Percentiles rank a stretch among this genome's conserved stretches.
These are phyloP conservation scores for Fistulifera pelliculosa DNA, from an alignment of 108 stramenopile genomes.

Conservation along the genomic window DNA sequence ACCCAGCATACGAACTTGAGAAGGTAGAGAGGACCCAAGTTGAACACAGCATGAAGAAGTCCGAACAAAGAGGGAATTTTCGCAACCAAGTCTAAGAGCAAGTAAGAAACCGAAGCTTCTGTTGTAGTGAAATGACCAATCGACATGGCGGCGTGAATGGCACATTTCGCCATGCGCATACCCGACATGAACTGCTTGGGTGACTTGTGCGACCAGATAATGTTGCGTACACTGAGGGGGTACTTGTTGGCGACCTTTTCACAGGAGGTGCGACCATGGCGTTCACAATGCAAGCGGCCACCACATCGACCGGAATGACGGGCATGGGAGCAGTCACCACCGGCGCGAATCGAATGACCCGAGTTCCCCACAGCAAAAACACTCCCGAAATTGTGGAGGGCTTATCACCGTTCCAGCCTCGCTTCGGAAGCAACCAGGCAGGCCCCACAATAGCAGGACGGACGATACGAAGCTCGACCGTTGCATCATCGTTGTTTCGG, in stretches of 20 bases:
- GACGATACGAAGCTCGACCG: slow-evolving; percentile 56
- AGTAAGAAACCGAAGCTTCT: not conserved
- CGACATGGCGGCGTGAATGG: not conserved
- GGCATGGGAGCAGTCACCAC: slow-evolving; percentile 19
- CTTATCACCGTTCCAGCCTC: slow-evolving; percentile 79
- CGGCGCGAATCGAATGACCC: slow-evolving; percentile 57
- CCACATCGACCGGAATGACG: slow-evolving; percentile 77
- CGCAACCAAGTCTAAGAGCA: slow-evolving; percentile 1
- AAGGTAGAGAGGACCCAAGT: slow-evolving; percentile 3
- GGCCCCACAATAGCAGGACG: slow-evolving; percentile 86
- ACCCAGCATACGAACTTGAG: slow-evolving; percentile 2
- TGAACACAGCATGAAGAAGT: not conserved
- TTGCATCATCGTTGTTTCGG: slow-evolving; percentile 6
- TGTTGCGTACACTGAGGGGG: slow-evolving; percentile 40
- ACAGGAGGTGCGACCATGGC: slow-evolving; percentile 8
- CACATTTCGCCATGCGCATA: not conserved
- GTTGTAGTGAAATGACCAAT: slow-evolving; percentile 1
- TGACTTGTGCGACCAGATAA: slow-evolving; percentile 4
- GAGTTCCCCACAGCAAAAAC: slow-evolving; percentile 64
- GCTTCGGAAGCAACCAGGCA: slow-evolving; percentile 55
- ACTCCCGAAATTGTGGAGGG: slow-evolving; percentile 84
- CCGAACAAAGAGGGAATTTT: not conserved
- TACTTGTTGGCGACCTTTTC: not conserved
- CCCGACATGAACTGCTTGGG: not conserved
- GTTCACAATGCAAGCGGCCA: slow-evolving; percentile 47